phyloP scores from a whole-genome alignment of 1,284 basidiomycete species.

The Chalciporus sp. region DNA sequence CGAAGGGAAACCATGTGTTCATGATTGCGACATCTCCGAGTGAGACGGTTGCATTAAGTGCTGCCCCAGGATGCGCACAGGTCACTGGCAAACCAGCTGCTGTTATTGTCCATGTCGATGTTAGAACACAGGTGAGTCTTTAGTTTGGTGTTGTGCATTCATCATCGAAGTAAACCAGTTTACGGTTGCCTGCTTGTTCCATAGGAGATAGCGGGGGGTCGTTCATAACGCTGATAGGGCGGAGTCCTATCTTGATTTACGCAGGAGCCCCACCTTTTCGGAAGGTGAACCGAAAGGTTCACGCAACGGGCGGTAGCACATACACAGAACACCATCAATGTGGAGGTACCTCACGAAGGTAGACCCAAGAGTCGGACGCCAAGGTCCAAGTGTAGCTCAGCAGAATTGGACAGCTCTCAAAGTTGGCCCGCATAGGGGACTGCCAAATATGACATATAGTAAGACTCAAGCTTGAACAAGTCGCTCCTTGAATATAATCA shows the following conservation, averaged over 20 bases:
- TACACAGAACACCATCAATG: no score
- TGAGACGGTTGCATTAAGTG: slow-evolving; percentile 74
- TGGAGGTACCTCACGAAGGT: no score
- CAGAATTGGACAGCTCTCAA: no score
- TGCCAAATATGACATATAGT: no score
- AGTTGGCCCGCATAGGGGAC: no score
- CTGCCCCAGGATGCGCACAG: slow-evolving; percentile 71
- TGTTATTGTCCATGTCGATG: slow-evolving; percentile 74
- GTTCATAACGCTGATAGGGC: slow-evolving; percentile 68
- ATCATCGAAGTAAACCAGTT: no score
- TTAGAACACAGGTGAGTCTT: slow-evolving; percentile 61
- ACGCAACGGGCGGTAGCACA: no score
- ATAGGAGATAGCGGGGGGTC: slow-evolving; percentile 67
- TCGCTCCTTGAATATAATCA: not conserved
- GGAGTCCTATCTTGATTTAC: slow-evolving; percentile 71
- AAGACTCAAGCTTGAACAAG: not conserved
- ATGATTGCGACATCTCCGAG: slow-evolving; percentile 69
- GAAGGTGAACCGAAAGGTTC: slow-evolving; percentile 59
- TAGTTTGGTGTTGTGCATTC: not conserved
- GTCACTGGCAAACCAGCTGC: slow-evolving; percentile 66
- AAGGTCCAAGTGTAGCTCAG: no score
- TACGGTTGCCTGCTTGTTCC: not conserved
- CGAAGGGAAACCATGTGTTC: slow-evolving; percentile 42
- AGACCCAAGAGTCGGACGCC: no score
- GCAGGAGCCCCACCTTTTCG: slow-evolving; percentile 65